Conservation (phyloP, 805 yeast genomes). For the Phaffomyces thermotolerans region DNA sequence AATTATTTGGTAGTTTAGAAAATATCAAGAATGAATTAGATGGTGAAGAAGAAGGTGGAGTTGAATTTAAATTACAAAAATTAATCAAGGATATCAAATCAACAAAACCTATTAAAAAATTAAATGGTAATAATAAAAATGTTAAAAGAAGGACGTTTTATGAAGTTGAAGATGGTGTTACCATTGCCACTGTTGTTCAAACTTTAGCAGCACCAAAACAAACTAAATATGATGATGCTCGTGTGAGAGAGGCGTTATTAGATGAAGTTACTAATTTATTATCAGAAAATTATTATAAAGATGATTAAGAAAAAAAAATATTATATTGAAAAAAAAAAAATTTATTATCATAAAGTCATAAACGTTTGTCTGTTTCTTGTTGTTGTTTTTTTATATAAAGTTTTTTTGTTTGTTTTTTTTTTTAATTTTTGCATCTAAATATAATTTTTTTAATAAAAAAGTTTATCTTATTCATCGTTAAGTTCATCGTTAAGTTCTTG, state of each 20-base stretch:
- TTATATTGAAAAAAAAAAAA: too few relatives aligned
- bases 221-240: constrained; percentile 29
- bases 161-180: constrained; percentile 22
- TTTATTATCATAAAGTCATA: too few relatives aligned
- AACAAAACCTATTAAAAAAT: constrained; percentile 14
- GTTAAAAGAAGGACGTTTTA: constrained; percentile 20
- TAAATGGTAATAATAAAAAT: constrained; percentile 8
- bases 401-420: background rate
- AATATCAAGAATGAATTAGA: constrained; percentile 16
- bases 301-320: too few relatives aligned
- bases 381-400: background rate
- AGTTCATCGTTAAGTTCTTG: constrained; percentile 43
- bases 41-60: constrained; percentile 25
- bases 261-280: constrained; percentile 23
- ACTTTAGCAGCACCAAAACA: constrained; percentile 19
- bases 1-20: constrained; percentile 20
- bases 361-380: too few relatives aligned
- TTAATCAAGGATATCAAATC: constrained; percentile 19
- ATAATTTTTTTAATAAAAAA: background rate
- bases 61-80: constrained; percentile 20
- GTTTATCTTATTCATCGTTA: constrained; percentile 11
- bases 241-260: constrained; percentile 23
- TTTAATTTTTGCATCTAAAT: background rate
- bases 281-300: background rate
- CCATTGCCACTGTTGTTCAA: constrained; percentile 23